Base-by-base conservation (phyloP, 2,329 filamentous ascomycete genomes). In the Cladosporium halotolerans region DNA sequence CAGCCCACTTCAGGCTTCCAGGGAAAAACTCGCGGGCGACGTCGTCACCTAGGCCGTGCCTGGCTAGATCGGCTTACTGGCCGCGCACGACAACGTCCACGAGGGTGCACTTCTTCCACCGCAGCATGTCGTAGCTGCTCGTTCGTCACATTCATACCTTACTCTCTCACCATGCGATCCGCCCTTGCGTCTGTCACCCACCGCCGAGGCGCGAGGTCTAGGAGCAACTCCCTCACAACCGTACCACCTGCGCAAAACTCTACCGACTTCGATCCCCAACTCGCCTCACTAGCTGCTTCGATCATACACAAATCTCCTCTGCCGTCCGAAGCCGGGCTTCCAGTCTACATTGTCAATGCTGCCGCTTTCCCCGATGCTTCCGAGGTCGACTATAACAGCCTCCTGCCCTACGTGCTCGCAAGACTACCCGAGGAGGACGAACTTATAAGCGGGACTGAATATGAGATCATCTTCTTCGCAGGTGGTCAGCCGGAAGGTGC, bases 381-480 rank as follows among this genome's bases (percentile, higher is more conserved):
- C 56, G 75, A 78, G 52, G 71, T 75, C 50, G 76, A 80, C 66
- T 81, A 79, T 65, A 77, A 80, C 61, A 68, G 68, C 39, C 68
- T 81, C 13, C 67, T 81, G 5, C 77, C 78, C 3, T 81, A 81
- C 55, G 78, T 81, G 6, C 70, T 81, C 11, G 74, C 75, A 3
- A 70, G 78, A 52, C 66, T 81, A 28, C 79, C 79, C 2, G 75
- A 74, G 18, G 78, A 81, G 57, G 78, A 81, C 44, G 78, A 80
- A 57, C 63, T 81, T 54, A 68, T 79, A 31, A 72, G 70, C 45
- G 78, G 77, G 2, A 73, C 72, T 16, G 76, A 79, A 53, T 81
- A 81, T 58, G 78, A 80, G 61, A 73, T 81, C 43, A 69, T 81
- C 52, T 79, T 81, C 66, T 80, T 81, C 60, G 78, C 78, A 4